Conservation (phyloP, 495 filamentous ascomycete species). For the Amorphotheca resinae region DNA sequence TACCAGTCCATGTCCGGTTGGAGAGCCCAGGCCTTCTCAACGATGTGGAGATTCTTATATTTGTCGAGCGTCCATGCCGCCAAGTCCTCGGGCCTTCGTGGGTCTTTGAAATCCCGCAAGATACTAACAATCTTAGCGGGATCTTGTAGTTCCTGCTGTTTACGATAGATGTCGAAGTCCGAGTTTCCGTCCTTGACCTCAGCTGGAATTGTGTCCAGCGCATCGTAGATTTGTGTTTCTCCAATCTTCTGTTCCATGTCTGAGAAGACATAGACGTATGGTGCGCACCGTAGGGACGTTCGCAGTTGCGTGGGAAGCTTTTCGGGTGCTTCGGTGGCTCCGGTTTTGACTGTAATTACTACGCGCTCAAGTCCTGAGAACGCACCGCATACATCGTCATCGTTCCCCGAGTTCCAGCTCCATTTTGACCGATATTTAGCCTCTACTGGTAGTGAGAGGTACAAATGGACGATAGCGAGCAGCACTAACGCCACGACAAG, state of each 20-base stretch:
- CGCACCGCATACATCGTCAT: background rate
- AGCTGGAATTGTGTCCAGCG: constrained; percentile 33
- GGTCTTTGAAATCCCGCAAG: constrained; percentile 1
- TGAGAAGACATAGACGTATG: constrained; percentile 43
- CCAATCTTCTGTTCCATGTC: constrained; percentile 41
- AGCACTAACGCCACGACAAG: no score
- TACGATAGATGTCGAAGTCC: constrained; percentile 43
- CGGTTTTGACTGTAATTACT: constrained; percentile 41
- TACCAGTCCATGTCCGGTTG: constrained; percentile 45
- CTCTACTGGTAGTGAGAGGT: no score
- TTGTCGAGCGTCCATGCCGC: constrained; percentile 54
- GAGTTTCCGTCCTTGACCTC: constrained; percentile 25
- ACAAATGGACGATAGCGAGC: no score
- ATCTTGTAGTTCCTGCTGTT: constrained; percentile 2
- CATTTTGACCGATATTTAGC: no score
- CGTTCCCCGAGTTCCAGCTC: background rate
- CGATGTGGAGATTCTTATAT: constrained; percentile 58
- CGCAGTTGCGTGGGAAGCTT: constrained; percentile 42
- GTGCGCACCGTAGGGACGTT: constrained; percentile 35
- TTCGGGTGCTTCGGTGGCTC: constrained; percentile 40
- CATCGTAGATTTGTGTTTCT: constrained; percentile 37
- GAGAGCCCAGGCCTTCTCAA: constrained; percentile 40
- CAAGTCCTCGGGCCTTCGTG: background rate
- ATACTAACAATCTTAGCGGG: background rate
- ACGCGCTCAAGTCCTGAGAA: constrained; percentile 10